Evolutionary conservation across 345 rosid genomes (phyloP), one percentile per base, ranked within the genome.

Genomic region (Gossypium mustelinum): DNA sequence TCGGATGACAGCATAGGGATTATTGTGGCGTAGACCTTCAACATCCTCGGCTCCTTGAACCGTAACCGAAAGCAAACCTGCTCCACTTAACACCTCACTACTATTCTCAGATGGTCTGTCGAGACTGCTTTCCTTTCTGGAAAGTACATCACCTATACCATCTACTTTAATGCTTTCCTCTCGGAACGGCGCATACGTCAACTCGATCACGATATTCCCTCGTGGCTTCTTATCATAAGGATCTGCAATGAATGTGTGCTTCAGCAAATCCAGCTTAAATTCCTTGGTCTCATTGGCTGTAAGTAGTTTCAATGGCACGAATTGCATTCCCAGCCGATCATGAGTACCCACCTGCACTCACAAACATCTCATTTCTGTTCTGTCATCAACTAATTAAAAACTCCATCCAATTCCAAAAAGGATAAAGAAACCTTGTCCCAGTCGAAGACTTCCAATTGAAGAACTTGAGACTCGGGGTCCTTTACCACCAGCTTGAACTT

Each of bases 271-370:
- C 20, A 91, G 87, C 68, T 77, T 86, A 57, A 91, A 86, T 54
- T 43, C 84, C 77, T 73, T 84, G 14, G 75, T 84, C 78, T 89
- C 92, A 3, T 85, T 76, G 11, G 89, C 79, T 7, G 81, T 76
- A 29, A 91, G 77, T 63, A 67, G 71, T 57, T 88, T 84, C 78
- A 91, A 76, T 1, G 94, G 94, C 50, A 91, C 75, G 57, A 86
- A 66, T 74, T 89, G 97, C 90, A 85, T 91, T 80, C 97, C 97
- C 73, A 91, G 78, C 63, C 84, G 80, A 80, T 91, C 97, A 43
- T 91, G 91, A 27, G 81, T 83, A n/a, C 97, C 94, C 0, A 91
- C 94, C 97, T 91, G 76, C 13, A 57, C 10, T 57, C 20, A 11
- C 13, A 10, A 56, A 20, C 60, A 20, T 24, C 20, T 11, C 52